Evolutionary conservation across 208 protist genomes (phyloP).

Genomic region (Wallacemonas sp.): DNA sequence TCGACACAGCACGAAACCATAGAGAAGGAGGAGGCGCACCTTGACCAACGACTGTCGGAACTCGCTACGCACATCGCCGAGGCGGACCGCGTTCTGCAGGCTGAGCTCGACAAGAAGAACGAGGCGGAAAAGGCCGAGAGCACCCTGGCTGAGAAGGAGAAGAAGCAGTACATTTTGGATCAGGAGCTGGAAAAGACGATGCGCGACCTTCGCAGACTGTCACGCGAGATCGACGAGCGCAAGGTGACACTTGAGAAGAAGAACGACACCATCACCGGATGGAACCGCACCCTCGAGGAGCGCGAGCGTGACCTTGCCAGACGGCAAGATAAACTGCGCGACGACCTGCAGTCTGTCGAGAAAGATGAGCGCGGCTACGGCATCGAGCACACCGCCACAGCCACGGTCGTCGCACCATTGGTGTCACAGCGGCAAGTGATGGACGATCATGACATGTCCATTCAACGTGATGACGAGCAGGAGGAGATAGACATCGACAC

Average conservation of each 20-base stretch:
- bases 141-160: constrained; percentile 40
- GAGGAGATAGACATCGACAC: constrained; percentile 85
- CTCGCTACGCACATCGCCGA: constrained; percentile 35
- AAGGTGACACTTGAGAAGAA: constrained; percentile 60
- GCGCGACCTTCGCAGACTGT: constrained; percentile 49
- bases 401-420: constrained; percentile 33
- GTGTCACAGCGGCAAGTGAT: constrained; percentile 84
- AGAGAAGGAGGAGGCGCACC: constrained; percentile 46
- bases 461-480: constrained; percentile 73
- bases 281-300: constrained; percentile 72
- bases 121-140: constrained; percentile 47
- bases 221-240: constrained; percentile 69
- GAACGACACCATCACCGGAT: constrained; percentile 62
- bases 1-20: constrained; percentile 36
- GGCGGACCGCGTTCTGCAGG: constrained; percentile 49
- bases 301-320: constrained; percentile 67
- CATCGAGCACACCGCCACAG: constrained; percentile 32
- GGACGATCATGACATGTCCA: constrained; percentile 90
- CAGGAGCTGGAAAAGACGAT: constrained; percentile 63
- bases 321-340: constrained; percentile 70
- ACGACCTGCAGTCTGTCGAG: constrained; percentile 59
- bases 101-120: constrained; percentile 41
- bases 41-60: constrained; percentile 46
- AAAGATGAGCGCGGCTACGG: constrained; percentile 60
- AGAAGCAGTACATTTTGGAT: constrained; percentile 52